Evolutionary conservation across 257 asterid genomes (phyloP), one percentile per base, ranked within the genome.

Genomic region (Gardenia jasminoides): DNA sequence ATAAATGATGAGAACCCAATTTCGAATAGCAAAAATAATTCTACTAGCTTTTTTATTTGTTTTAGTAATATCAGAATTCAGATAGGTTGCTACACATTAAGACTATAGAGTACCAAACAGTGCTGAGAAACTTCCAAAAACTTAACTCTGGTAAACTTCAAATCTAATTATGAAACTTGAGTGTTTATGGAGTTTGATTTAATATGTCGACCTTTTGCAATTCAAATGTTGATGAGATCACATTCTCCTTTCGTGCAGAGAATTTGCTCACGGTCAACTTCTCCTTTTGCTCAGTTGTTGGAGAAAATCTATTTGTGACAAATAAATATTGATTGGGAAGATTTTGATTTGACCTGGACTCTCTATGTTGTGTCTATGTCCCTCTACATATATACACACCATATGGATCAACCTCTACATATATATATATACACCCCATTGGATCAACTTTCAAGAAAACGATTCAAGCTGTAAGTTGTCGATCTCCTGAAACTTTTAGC

Each of bases 181-280:
- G 41, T 36, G 4, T 36, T 5, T 36, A 5, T 36, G 41, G 41
- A 36, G 41, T 36, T 36, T 36, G 41, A 1, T 36, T 36, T 36
- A 36, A 36, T 36, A 36, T 36, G 41, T 36, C 41, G 4, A 36
- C 41, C 41, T 36, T 36, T 36, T 36, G 3, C 8, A 4, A 28
- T 75, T 43, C 43, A 75, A 47, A 16, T 26, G 24, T n/a, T n/a
- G 71, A 62, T 76, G 61, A 76, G 71, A 26, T 44, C 71, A 41
- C 47, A 50, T 28, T n/a, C 20, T 64, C 39, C 68, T 64, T 64
- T 64, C 41, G 30, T 64, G 67, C 33, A 22, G 28, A 26, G 44
- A 76, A 64, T 2, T 17, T 64, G 19, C 4, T 36, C 46, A 10
- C 5, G 4, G 44, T 76, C 79, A 28, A 44, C 72, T 22, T 76